Conservation (phyloP, 345 rosid species). For the Odontarrhena argentea region DNA sequence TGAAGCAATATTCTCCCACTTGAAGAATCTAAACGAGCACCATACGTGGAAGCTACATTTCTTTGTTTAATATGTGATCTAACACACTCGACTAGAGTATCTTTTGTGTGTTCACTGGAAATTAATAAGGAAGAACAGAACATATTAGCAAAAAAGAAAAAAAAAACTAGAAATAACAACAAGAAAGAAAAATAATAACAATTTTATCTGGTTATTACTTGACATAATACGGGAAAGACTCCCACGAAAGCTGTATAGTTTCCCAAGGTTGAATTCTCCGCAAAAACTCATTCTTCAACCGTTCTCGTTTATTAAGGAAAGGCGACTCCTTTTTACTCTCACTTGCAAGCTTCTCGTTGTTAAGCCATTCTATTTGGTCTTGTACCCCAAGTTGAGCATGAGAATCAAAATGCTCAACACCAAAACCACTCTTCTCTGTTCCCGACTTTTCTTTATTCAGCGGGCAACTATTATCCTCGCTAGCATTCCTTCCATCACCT, state of each 20-base stretch:
- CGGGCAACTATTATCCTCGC: slow-evolving; percentile 62
- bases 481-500: slow-evolving; percentile 79
- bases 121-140: slow-evolving; percentile 24
- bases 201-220: slow-evolving; percentile 52
- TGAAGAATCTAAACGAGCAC: slow-evolving; percentile 78
- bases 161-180: background rate
- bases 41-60: slow-evolving; percentile 51
- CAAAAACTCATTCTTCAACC: slow-evolving; percentile 72
- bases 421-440: slow-evolving; percentile 36
- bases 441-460: slow-evolving; percentile 52
- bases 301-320: slow-evolving; percentile 68
- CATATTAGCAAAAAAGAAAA: slow-evolving; percentile 10
- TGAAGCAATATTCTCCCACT: slow-evolving; percentile 90
- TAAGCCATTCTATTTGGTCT: slow-evolving; percentile 95
- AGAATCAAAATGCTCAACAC: slow-evolving; percentile 48
- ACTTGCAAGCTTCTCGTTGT: slow-evolving; percentile 67
- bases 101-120: slow-evolving; percentile 70
- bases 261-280: slow-evolving; percentile 92
- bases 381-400: slow-evolving; percentile 78
- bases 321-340: slow-evolving; percentile 79
- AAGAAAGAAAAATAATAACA: background rate
- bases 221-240: slow-evolving; percentile 81
- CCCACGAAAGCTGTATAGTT: slow-evolving; percentile 83
- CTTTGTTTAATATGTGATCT: slow-evolving; percentile 80
- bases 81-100: slow-evolving; percentile 77